Conservation (phyloP, 2,329 filamentous ascomycete genomes). For the Epichloe bromicola region DNA sequence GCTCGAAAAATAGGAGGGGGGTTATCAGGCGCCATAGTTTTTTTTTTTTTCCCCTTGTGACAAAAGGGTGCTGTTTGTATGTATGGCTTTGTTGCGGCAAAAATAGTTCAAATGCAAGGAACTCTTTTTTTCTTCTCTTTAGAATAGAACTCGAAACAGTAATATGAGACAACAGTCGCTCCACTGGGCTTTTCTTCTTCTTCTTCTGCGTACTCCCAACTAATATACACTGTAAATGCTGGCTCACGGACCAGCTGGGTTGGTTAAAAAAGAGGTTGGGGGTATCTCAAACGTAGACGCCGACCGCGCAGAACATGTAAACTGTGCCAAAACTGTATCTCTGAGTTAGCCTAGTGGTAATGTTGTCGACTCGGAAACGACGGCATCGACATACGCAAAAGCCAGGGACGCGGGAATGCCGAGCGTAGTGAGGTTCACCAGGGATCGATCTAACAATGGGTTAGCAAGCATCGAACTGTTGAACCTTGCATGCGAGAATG, state of each 20-base stretch:
- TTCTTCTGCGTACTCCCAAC: constrained; percentile 15
- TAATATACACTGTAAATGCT: constrained; percentile 24
- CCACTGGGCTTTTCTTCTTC: constrained; percentile 16
- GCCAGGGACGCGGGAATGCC: constrained; percentile 79
- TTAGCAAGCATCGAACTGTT: neutral
- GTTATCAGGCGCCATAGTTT: constrained; percentile 19
- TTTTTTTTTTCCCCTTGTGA: neutral
- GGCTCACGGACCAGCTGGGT: constrained; percentile 1
- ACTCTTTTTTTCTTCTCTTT: neutral
- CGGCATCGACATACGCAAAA: constrained; percentile 57
- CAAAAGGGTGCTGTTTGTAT: neutral
- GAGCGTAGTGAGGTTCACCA: constrained; percentile 62
- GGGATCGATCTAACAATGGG: constrained; percentile 54
- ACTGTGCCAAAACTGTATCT: constrained; percentile 70
- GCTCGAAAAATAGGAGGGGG: constrained; percentile 53
- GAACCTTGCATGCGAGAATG: constrained; percentile 13
- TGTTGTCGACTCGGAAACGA: neutral
- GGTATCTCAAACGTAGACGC: constrained; percentile 83
- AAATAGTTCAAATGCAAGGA: neutral
- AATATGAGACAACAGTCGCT: constrained; percentile 14
- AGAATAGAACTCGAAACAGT: constrained; percentile 6
- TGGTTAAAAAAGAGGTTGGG: constrained; percentile 11
- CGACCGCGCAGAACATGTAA: constrained; percentile 97
- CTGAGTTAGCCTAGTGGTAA: constrained; percentile 9
- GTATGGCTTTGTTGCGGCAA: constrained; percentile 1